Evolutionary conservation across 257 asterid species (phyloP), one percentile per base, ranked within the genome.

Genomic region (Paraleonurus japonicus): DNA sequence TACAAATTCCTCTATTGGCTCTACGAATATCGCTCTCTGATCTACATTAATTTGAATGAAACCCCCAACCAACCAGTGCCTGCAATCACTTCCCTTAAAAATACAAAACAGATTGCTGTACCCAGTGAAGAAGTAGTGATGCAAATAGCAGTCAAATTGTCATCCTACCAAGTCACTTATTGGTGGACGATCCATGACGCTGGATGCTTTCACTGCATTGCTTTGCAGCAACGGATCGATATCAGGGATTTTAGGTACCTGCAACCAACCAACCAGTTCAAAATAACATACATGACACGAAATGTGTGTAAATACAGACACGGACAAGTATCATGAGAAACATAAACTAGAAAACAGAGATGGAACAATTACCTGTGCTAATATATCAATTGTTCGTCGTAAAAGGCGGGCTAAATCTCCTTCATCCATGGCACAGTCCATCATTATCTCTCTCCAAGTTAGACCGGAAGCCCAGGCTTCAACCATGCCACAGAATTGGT

Each of bases 391-490:
- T 3, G 99, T 89, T 70, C 98, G 84, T 39, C 99, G 85, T 67
- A 92, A 70, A 32, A 95, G 97, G 41, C 99, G 97, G 32, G 99
- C 98, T 61, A 95, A 84, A 85, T 92, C 99, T 55, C 99, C 98
- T 82, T 95, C 98, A 75, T 92, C 99, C 98, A 95, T 95, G 61
- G 98, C 99, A 71, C 97, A 95, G 17, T 92, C 99, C 96, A 92
- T 91, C 99, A 92, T 89, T 48, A 95, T 88, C 89, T 95, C 98
- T 81, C 81, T 88, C 99, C 99, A 95, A 13, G 96, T 92, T 78
- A 95, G 87, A 79, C 99, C 99, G 76, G 99, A 95, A 68, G 99
- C 99, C 99, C 99, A 95, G 27, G 97, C 98, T 79, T 95, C 99
- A 76, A 94, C 96, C 99, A 89, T 95, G 66, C 99, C 99, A 24